Base-by-base conservation (phyloP, 768 basidiomycete species). In the Thelephora ganbajun region DNA sequence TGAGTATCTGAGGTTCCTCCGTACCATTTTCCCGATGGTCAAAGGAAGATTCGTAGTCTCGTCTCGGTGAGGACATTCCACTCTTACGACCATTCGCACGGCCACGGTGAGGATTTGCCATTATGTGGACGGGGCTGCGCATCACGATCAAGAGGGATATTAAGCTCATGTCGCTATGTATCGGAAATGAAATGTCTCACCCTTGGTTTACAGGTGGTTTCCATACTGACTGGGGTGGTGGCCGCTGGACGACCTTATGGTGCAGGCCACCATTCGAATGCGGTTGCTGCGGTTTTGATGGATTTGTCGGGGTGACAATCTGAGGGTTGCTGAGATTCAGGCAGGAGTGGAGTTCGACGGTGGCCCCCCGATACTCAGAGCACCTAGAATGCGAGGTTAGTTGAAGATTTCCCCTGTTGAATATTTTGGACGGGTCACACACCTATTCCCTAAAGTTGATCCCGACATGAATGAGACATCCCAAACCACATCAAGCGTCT, bases 381-480 rank as follows among this genome's bases (percentile, higher is more conserved):
- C 93, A 96, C 52, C 90, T 90, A 14, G 11, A 14, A 20, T 37
- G 45, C 1, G 19, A 53, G 7, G 50, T 50, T 54, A 48, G 55
- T 18, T n/a, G 33, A 46, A 11, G 11, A 5, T 22, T 13, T 5
- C 19, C 7, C 12, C 13, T 6, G 6, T 13, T 23, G 12, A 43
- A 33, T n/a, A 20, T 4, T 30, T 9, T 9, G 26, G 26, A 30
- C 9, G 26, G 26, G 26, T 30, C 23, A 49, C 68, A 50, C 56
- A 90, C 86, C 92, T 72, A 56, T 87, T 88, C 3, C 80, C 79
- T 11, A 98, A 67, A 0, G 87, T 96, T 2, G 75, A 72, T 6
- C 96, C 96, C 18, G 90, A 80, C 78, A 99, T 88, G 66, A 99
- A 98, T 1, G 90, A 74, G 19, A 84, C 81, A 61, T 99, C 96